phyloP scores from a whole-genome alignment of 768 basidiomycete genomes.

The Rhizopogon salebrosus region DNA sequence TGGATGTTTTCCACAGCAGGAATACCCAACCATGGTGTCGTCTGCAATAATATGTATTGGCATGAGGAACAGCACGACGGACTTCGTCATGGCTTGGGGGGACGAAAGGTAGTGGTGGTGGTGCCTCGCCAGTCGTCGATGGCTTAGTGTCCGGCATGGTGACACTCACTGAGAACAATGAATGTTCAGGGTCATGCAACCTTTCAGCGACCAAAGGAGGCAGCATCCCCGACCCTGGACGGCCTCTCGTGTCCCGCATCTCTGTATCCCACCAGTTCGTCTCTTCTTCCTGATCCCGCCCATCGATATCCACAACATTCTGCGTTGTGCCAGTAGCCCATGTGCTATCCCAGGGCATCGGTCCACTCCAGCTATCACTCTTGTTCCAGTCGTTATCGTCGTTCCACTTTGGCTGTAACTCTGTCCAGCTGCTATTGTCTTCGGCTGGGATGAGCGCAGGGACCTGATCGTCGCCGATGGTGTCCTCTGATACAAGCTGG shows the following conservation, averaged over 20 bases:
- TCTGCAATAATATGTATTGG: slow-evolving; percentile 78
- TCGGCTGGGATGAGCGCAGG: slow-evolving; percentile 34
- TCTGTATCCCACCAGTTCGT: slow-evolving; percentile 63
- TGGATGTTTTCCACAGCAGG: slow-evolving; percentile 61
- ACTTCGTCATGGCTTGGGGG: slow-evolving; percentile 60
- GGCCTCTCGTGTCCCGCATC: slow-evolving; percentile 35
- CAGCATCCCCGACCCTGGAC: slow-evolving; percentile 69
- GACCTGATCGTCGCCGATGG: slow-evolving; percentile 29
- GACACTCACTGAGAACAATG: slow-evolving; percentile 57
- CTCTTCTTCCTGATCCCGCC: slow-evolving; percentile 57
- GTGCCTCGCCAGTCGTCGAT: background rate
- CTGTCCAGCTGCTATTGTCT: slow-evolving; percentile 22
- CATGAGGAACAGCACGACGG: slow-evolving; percentile 69
- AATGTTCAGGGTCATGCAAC: slow-evolving; percentile 70
- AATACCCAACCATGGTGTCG: slow-evolving; percentile 83
- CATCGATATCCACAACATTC: slow-evolving; percentile 47
- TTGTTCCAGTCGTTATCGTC: background rate
- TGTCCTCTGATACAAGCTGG: slow-evolving; percentile 45
- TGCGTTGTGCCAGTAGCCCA: slow-evolving; percentile 19
- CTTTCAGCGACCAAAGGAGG: slow-evolving; percentile 62
- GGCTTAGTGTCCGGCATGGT: slow-evolving; percentile 28
- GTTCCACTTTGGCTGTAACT: slow-evolving; percentile 14
- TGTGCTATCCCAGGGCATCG: slow-evolving; percentile 22
- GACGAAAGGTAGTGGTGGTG: slow-evolving; percentile 10
- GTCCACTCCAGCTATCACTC: background rate